A percentile compares a stretch with the other conserved stretches of the same genome.
These are phyloP conservation scores for Kazachstania bromeliacearum DNA, from an alignment of 805 yeast species.

Conservation along the genomic window DNA sequence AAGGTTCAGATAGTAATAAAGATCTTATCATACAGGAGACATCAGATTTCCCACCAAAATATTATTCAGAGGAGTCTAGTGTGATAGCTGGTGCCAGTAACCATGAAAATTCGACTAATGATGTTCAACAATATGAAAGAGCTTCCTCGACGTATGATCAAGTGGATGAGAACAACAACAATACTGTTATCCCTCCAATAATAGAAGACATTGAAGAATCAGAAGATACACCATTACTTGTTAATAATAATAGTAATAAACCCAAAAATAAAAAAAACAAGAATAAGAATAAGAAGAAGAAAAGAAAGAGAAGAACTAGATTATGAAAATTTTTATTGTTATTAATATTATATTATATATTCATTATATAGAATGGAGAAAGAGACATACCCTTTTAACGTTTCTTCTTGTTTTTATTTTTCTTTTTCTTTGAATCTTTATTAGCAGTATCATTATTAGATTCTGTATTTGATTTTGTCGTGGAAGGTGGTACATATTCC, in stretches of 20 bases:
- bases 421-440: conserved; percentile 16
- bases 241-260: not conserved
- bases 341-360: no score
- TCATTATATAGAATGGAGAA: no score
- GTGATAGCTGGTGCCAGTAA: not conserved
- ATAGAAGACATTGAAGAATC: not conserved
- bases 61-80: conserved; percentile 37
- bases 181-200: not conserved
- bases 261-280: conserved; percentile 2
- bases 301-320: conserved; percentile 12
- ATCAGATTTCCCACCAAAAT: conserved; percentile 62
- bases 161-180: conserved; percentile 15
- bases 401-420: conserved; percentile 24
- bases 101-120: conserved; percentile 6
- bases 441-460: conserved; percentile 3
- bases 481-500: conserved; percentile 15
- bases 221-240: not conserved
- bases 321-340: conserved; percentile 7
- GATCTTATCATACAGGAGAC: conserved; percentile 62
- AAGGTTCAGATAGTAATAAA: conserved; percentile 31
- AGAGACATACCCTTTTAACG: no score
- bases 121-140: conserved; percentile 23
- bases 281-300: conserved; percentile 11
- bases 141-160: conserved; percentile 28
- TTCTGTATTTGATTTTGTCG: conserved; percentile 7